These are phyloP conservation scores for Rugonectria rugulosa DNA, from an alignment of 2,329 filamentous ascomycete species.

Conservation along the genomic window DNA sequence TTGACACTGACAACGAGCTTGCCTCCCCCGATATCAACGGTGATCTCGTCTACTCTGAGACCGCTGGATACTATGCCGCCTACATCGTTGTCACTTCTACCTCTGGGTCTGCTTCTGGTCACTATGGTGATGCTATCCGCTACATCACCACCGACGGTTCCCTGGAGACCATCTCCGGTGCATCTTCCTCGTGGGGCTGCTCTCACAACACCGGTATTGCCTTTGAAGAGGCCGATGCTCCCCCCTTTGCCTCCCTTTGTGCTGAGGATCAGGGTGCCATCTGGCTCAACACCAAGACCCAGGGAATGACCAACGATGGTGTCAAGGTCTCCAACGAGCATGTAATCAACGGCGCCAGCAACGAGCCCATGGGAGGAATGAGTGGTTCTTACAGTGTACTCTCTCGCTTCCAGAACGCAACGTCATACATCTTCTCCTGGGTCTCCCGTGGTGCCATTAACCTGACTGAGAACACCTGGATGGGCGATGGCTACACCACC, in stretches of 20 bases:
- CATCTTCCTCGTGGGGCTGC: constrained; percentile 66
- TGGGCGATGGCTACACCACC: constrained; percentile 63
- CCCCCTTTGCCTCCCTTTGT: constrained; percentile 66
- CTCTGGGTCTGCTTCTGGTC: constrained; percentile 59
- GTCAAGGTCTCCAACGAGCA: constrained; percentile 70
- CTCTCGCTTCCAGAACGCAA: constrained; percentile 58
- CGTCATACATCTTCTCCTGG: constrained; percentile 68
- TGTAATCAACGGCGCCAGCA: constrained; percentile 64
- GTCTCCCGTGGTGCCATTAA: constrained; percentile 66
- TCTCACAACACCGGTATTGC: constrained; percentile 72
- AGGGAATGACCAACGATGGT: constrained; percentile 60
- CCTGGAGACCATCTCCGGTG: constrained; percentile 58
- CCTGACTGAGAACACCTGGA: constrained; percentile 63
- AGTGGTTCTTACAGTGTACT: constrained; percentile 67
- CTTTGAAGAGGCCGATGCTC: constrained; percentile 64
- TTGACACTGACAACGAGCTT: constrained; percentile 55
- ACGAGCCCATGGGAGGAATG: constrained; percentile 69
- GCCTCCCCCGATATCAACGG: constrained; percentile 68
- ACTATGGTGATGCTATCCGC: constrained; percentile 62
- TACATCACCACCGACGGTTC: constrained; percentile 58
- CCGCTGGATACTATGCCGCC: constrained; percentile 64
- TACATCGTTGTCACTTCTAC: constrained; percentile 70
- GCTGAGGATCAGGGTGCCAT: constrained; percentile 70
- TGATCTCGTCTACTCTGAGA: constrained; percentile 66
- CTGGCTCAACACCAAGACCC: constrained; percentile 68